phyloP scores from a whole-genome alignment of 108 stramenopile species.

The Nitzschia palea region DNA sequence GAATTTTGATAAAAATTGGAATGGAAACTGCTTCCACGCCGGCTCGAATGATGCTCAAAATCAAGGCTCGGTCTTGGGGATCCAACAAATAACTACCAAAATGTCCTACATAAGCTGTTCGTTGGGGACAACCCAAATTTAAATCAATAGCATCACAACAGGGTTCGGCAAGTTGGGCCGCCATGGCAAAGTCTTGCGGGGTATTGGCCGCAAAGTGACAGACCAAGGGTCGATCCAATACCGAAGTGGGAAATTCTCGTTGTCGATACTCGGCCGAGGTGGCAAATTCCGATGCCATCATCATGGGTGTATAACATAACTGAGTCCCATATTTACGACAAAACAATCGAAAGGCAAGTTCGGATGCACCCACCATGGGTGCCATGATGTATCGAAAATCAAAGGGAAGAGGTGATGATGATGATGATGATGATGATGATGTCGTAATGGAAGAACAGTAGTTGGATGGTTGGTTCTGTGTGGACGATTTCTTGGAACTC shows the following conservation, averaged over 20 bases:
- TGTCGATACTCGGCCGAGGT: slow-evolving; percentile 47
- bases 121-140: slow-evolving; percentile 93
- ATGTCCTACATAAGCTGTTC: slow-evolving; percentile 90
- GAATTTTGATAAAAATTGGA: slow-evolving; percentile 91
- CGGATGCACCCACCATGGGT: slow-evolving; percentile 97
- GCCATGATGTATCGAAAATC: slow-evolving; percentile 69
- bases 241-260: slow-evolving; percentile 77
- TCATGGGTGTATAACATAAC: slow-evolving; percentile 98
- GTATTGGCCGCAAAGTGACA: slow-evolving; percentile 89
- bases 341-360: slow-evolving; percentile 88
- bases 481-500: too few relatives aligned
- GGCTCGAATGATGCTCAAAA: slow-evolving; percentile 72
- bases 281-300: slow-evolving; percentile 77
- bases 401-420: too few relatives aligned
- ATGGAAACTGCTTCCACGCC: slow-evolving; percentile 53
- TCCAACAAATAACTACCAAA: slow-evolving; percentile 89
- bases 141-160: slow-evolving; percentile 91
- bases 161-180: slow-evolving; percentile 55
- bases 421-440: too few relatives aligned
- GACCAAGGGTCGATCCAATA: slow-evolving; percentile 88
- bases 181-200: slow-evolving; percentile 65
- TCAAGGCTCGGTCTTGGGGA: slow-evolving; percentile 66
- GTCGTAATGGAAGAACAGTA: too few relatives aligned
- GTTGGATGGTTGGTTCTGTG: too few relatives aligned
- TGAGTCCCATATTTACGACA: slow-evolving; percentile 93